A percentile compares a stretch with the other conserved stretches of the same genome.
phyloP scores from a whole-genome alignment of 1,284 basidiomycete species.

The Lentinula novae-zelandiae region DNA sequence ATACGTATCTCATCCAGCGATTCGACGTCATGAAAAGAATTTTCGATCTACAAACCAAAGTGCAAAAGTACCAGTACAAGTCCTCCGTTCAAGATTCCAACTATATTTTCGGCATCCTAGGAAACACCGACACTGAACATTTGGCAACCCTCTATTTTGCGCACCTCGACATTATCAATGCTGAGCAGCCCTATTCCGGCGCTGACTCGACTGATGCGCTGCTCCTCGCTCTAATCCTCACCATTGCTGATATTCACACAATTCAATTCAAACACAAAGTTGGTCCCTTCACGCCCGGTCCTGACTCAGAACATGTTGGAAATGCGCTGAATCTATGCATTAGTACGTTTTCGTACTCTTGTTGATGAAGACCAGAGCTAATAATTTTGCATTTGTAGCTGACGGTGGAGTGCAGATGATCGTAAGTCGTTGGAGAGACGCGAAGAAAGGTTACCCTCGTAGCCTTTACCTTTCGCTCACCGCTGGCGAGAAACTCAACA shows the following conservation, averaged over 20 bases:
- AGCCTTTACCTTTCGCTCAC: slow-evolving; percentile 1
- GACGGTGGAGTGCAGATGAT: background rate
- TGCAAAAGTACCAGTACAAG: background rate
- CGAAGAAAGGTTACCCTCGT: background rate
- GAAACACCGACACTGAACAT: background rate
- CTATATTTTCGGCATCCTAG: background rate
- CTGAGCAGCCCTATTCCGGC: background rate
- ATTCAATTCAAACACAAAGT: background rate
- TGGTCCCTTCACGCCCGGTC: background rate
- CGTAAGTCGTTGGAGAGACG: background rate
- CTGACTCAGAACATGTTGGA: background rate
- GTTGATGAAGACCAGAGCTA: background rate
- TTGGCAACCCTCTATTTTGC: background rate
- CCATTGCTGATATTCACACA: background rate
- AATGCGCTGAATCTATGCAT: background rate
- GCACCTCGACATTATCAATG: background rate
- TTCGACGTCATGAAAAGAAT: background rate
- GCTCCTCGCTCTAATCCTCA: background rate
- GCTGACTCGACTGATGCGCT: background rate
- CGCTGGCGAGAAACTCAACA: slow-evolving; percentile 1
- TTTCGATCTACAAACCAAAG: background rate
- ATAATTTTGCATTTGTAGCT: background rate
- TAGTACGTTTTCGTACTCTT: background rate
- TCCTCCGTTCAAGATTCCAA: background rate
- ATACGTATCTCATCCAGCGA: background rate